Evolutionary conservation across 495 filamentous ascomycete species (phyloP).

Genomic region (Sordaria brevicollis): DNA sequence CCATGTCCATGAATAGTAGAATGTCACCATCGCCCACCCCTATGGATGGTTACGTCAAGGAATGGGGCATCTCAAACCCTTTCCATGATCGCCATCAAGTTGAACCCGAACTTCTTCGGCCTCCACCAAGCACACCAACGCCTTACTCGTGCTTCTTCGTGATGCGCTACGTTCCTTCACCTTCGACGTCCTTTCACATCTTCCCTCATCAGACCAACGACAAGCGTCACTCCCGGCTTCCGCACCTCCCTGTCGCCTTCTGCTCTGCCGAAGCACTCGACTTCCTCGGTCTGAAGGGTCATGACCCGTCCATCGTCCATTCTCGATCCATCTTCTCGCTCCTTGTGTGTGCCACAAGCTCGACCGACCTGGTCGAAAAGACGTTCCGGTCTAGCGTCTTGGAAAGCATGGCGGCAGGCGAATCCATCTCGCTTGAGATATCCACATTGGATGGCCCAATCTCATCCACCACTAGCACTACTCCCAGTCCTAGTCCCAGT

Average conservation of each 20-base stretch:
- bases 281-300: constrained; percentile 29
- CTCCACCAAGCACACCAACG: constrained; percentile 7
- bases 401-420: constrained; percentile 27
- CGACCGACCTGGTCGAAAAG: constrained; percentile 19
- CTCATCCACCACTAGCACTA: neutral
- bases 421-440: constrained; percentile 12
- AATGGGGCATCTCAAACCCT: neutral
- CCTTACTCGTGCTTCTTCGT: constrained; percentile 41
- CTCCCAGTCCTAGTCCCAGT: no score
- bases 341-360: constrained; percentile 27
- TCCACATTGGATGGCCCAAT: neutral
- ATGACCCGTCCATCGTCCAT: constrained; percentile 24
- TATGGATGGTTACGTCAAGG: neutral
- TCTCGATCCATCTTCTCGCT: constrained; percentile 42
- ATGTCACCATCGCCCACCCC: neutral
- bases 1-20: neutral
- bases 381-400: constrained; percentile 29
- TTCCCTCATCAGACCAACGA: neutral
- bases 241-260: constrained; percentile 13
- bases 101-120: constrained; percentile 25
- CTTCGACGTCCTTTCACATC: neutral
- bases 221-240: neutral
- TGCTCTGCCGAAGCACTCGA: constrained; percentile 25
- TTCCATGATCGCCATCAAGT: neutral
- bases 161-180: constrained; percentile 8